Percentiles rank a stretch among this genome's conserved stretches.
phyloP scores from a whole-genome alignment of 495 filamentous ascomycete species.

The Aspergillus egyptiacus region DNA sequence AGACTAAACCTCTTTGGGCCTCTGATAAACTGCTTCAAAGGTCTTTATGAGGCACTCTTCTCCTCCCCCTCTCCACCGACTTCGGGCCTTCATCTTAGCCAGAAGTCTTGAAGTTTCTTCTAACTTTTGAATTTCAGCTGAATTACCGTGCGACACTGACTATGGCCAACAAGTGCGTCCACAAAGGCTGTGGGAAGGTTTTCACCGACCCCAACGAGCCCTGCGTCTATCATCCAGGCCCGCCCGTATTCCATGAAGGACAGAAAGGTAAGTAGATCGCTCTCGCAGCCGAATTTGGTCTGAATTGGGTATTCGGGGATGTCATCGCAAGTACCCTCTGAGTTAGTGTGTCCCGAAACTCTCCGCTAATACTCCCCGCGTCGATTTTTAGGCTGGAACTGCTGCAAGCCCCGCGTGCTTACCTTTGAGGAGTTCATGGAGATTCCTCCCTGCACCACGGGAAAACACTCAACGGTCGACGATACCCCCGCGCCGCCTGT shows the following conservation, averaged over 20 bases:
- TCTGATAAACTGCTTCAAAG: not conserved
- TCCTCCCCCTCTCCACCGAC: not conserved
- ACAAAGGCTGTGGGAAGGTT: constrained; percentile 88
- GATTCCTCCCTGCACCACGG: constrained; percentile 90
- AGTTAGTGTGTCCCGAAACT: not conserved
- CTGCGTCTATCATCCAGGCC: constrained; percentile 89
- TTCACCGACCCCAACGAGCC: constrained; percentile 79
- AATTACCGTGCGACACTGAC: not conserved
- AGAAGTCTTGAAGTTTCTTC: not conserved
- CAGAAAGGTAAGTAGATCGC: constrained; percentile 76
- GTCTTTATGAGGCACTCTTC: not conserved
- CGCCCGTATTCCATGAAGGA: constrained; percentile 94
- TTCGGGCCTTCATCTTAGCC: constrained; percentile 1
- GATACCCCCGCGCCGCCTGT: constrained; percentile 58
- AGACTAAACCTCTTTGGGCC: constrained; percentile 34
- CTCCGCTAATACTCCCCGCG: constrained; percentile 10
- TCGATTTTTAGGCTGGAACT: constrained; percentile 79
- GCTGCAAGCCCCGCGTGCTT: constrained; percentile 95
- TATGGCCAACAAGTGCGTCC: constrained; percentile 90
- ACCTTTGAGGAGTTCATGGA: constrained; percentile 98
- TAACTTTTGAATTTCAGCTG: not conserved
- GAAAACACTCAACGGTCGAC: constrained; percentile 85
- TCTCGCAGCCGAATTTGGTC: constrained; percentile 22
- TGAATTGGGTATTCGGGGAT: not conserved
- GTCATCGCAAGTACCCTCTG: constrained; percentile 10